Percentiles rank a stretch among this genome's conserved stretches.
Evolutionary conservation across 352 stramenopile genomes (phyloP).

Genomic region (Aphanomyces cochlioides): DNA sequence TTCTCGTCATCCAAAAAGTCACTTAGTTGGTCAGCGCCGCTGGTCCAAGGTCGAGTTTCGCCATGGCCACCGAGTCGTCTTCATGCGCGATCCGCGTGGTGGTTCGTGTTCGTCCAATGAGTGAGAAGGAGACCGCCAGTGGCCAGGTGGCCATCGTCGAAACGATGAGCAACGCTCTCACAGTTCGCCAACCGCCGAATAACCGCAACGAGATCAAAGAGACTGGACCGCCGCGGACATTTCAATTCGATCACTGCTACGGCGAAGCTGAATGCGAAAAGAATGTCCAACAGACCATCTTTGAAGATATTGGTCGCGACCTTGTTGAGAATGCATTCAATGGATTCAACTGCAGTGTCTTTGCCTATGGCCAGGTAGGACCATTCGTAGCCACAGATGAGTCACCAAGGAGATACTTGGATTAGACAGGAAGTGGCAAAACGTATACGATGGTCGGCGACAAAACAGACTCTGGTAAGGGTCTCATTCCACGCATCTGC

Average conservation of each 20-base stretch:
- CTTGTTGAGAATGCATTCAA: conserved; percentile 72
- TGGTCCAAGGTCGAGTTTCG: background rate
- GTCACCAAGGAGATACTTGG: background rate
- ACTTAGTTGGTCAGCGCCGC: too few relatives aligned
- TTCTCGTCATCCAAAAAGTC: too few relatives aligned
- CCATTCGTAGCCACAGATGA: background rate
- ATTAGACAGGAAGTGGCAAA: conserved; percentile 70
- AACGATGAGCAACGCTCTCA: conserved; percentile 45
- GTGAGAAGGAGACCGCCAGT: conserved; percentile 45
- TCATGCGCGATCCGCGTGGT: conserved; percentile 68
- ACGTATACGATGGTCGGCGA: conserved; percentile 84
- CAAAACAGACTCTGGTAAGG: conserved; percentile 53
- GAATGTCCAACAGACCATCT: conserved; percentile 69
- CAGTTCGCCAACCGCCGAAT: conserved; percentile 48
- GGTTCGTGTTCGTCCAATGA: conserved; percentile 66
- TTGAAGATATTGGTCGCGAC: conserved; percentile 66
- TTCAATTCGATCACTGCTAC: conserved; percentile 80
- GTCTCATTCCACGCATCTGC: conserved; percentile 73
- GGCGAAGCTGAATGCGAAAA: conserved; percentile 39
- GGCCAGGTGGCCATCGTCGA: conserved; percentile 54
- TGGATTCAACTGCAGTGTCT: conserved; percentile 79
- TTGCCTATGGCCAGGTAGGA: conserved; percentile 57
- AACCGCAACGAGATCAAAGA: conserved; percentile 38
- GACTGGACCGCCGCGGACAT: conserved; percentile 50
- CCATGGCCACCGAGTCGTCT: conserved; percentile 20